Base-by-base conservation (phyloP, 129 eudicot genomes). In the Flaveria brownii region DNA sequence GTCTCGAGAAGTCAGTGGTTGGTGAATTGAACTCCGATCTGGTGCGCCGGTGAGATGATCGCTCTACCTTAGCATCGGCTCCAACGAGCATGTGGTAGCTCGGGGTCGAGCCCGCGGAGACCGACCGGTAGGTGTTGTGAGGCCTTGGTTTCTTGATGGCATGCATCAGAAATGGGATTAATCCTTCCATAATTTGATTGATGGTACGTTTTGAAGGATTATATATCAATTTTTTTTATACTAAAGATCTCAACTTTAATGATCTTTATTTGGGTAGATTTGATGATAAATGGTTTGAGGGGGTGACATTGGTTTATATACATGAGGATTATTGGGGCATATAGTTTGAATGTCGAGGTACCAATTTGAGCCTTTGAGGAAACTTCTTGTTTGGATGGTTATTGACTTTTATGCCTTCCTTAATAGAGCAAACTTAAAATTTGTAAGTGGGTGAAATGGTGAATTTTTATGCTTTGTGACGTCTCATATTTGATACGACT, bases 101-200 rank as follows among this genome's bases (percentile, higher is more conserved):
- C 1, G 89, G 86, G 70, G 78, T 77, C 2, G 89, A 88, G 52
- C 39, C 71, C 26, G 54, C 84, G n/a, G 92, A 88, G n/a, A 81
- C 57, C 12, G 87, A 83, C 42, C 88, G 80, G 75, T 81, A 81
- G 1, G 36, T 80, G 68, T 86, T 65, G 47, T 65, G 84, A 46
- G 90, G 88, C 69, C 49, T 84, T 65, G 69, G 86, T 71, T 86
- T 86, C 86, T 81, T 86, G 60, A 84, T 46, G 66, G 82, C 83
- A 51, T 77, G 86, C 78, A 86, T 39, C 57, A 86, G 74, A 41
- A 81, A 54, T 76, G 90, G 90, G 59, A 86, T 86, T 25, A 86
- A 61, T 55, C 90, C 90, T 83, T 86, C 87, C 90, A 86, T 84
- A 7, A 10, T 36, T 74, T 61, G 42, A 6, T 20, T 73, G 70